Evolutionary conservation across 257 asterid species (phyloP), one percentile per base, ranked within the genome.

Genomic region (Handroanthus guayacan): DNA sequence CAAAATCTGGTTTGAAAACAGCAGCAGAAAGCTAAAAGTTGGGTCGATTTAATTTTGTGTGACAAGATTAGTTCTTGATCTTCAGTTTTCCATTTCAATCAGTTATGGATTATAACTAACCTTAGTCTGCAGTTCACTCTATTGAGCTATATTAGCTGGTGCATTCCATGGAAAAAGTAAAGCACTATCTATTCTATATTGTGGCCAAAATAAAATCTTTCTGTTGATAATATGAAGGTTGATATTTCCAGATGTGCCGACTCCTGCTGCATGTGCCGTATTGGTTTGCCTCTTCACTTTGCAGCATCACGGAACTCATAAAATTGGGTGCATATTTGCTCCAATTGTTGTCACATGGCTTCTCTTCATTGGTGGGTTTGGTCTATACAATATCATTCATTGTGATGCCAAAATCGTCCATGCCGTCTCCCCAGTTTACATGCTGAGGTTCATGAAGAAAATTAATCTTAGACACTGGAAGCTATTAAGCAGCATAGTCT

Each of bases 281-380:
- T 72, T 95, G 82, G 89, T 95, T 75, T 84, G 98, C 85, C 97
- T 95, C 51, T 95, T 95, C 90, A 86, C 90, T 67, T 73, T 95
- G 88, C 99, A 92, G 84, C 92, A 80, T 14, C 87, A 87, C n/a
- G 99, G 99, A 67, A 91, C 94, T 41, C 82, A 89, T 75, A 92
- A 77, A 85, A 83, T 95, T 3, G 98, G 98, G 66, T 77, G 83
- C 84, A 78, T 91, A 63, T 95, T 95, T 79, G 97, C 99, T 78
- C 99, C 99, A 72, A 76, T 95, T 39, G 95, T 95, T 65, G 87
- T 92, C 67, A 70, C 86, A 47, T 95, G 99, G 99, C 91, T 92
- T 70, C 6, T 85, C 54, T 88, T 89, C 87, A 87, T 86, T 65
- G 79, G 89, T 36, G 91, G 98, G 6, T 83, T 86, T 6, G 97